phyloP scores from a whole-genome alignment of 352 stramenopile species.

The Globisporangium radiosum region DNA sequence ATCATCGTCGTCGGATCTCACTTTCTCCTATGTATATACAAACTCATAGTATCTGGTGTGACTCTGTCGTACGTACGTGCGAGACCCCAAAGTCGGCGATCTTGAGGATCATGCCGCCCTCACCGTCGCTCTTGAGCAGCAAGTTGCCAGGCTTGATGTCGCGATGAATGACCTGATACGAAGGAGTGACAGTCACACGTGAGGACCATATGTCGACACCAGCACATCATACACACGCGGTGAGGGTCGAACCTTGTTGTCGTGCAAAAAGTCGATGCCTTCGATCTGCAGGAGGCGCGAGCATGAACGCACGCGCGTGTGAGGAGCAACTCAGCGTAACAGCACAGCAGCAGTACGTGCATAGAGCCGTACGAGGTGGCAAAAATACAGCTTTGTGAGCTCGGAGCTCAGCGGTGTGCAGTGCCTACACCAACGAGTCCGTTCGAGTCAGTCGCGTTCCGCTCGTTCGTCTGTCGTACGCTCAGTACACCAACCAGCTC shows the following conservation, averaged over 20 bases:
- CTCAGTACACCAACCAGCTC: no score
- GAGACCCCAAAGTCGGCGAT: slow-evolving; percentile 80
- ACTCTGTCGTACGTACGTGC: slow-evolving; percentile 27
- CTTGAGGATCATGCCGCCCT: slow-evolving; percentile 64
- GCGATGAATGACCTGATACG: slow-evolving; percentile 62
- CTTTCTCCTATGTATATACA: no score
- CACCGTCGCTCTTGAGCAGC: slow-evolving; percentile 48
- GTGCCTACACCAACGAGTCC: slow-evolving; percentile 22
- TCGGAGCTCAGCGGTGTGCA: slow-evolving; percentile 58
- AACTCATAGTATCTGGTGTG: no score
- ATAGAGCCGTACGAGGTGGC: slow-evolving; percentile 43
- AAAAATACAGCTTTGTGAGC: slow-evolving; percentile 67
- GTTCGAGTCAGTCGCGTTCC: no score
- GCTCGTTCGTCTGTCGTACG: no score
- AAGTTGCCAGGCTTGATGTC: slow-evolving; percentile 82
- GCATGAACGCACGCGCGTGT: slow-evolving; percentile 22
- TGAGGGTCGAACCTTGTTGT: slow-evolving; percentile 49
- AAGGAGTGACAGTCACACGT: no score
- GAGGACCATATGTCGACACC: background rate
- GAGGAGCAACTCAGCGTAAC: background rate
- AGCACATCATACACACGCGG: background rate
- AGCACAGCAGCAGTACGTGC: background rate
- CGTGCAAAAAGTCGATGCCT: slow-evolving; percentile 75
- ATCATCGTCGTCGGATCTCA: no score
- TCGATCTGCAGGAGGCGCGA: slow-evolving; percentile 41